Percentiles rank a stretch among this genome's conserved stretches.
Evolutionary conservation across 129 eudicot genomes (phyloP).

Genomic region (Saussurea involucrata): DNA sequence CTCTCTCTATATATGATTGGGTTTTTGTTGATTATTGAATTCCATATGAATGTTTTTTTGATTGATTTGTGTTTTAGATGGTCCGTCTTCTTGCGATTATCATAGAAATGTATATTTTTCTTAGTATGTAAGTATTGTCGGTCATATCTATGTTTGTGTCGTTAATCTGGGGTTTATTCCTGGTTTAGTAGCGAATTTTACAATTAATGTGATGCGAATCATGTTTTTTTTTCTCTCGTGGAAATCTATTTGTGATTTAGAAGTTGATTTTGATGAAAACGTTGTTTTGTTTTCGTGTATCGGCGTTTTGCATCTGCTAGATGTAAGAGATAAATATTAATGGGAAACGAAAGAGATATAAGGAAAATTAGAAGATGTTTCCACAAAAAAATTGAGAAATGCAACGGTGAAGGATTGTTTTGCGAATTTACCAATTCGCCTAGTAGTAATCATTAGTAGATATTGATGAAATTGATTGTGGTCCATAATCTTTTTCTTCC

Average conservation of each 20-base stretch:
- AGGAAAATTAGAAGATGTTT: not conserved
- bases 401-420: not conserved
- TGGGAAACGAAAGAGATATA: not conserved
- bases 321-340: not conserved
- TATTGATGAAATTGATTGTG: not conserved
- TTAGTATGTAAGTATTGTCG: not conserved
- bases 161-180: constrained; percentile 15
- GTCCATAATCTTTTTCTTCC: not conserved
- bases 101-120: not conserved
- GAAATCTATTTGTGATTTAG: not conserved
- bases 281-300: constrained; percentile 7
- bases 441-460: not conserved
- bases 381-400: not conserved
- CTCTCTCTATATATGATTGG: not conserved
- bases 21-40: not conserved
- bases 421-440: not conserved
- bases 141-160: not conserved
- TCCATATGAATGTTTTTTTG: not conserved
- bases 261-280: not conserved
- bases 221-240: not conserved
- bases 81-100: not conserved
- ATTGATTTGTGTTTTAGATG: not conserved
- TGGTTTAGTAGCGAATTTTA: not conserved
- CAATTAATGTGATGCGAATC: constrained; percentile 3
- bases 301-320: not conserved